Base-by-base conservation (phyloP, 1,284 basidiomycete genomes). In the Papiliotrema terrestris region DNA sequence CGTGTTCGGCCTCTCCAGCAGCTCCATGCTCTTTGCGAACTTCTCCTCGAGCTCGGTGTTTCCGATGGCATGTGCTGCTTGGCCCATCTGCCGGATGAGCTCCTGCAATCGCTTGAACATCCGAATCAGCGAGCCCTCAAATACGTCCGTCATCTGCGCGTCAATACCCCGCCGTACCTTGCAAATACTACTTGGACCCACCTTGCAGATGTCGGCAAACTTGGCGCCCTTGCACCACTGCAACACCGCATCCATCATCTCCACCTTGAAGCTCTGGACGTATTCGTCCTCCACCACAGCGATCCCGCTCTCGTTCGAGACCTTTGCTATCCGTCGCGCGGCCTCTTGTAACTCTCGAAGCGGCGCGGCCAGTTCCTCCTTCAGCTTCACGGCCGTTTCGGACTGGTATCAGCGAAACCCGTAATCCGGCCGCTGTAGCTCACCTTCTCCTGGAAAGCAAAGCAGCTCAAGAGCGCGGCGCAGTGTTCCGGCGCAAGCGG, bases 211-310 rank as follows among this genome's bases (percentile, higher is more conserved):
- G 39, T 98, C 94, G 1, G 89, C 81, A 77, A 99, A 98, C 35
- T 90, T 90, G n/a, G 91, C 89, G 1, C 96, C 96, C 35, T 91
- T 86, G 78, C 95, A 98, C 96, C 96, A 99, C 65, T 93, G 88
- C 55, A 94, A 82, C 20, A 98, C 95, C 4, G 89, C 88, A 64
- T 98, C 95, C 91, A 98, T 98, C 56, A 99, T 84, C 71, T 98
- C 95, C 26, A 97, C 91, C 76, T 97, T 97, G 86, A 99, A 99
- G 17, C 87, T 88, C 55, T 86, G 82, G 1, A 99, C 91, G 72
- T 98, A 99, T 61, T 97, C 91, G 55, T 97, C 89, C 75, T 98
- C 95, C 52, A 90, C 86, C 38, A 98, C 73, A 0, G 86, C 78
- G 5, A 99, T 80, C 71, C 96, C 95, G 41, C 87, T 88, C 76